Base-by-base conservation (phyloP, 805 yeast genomes). In the Clavispora carvajalis region DNA sequence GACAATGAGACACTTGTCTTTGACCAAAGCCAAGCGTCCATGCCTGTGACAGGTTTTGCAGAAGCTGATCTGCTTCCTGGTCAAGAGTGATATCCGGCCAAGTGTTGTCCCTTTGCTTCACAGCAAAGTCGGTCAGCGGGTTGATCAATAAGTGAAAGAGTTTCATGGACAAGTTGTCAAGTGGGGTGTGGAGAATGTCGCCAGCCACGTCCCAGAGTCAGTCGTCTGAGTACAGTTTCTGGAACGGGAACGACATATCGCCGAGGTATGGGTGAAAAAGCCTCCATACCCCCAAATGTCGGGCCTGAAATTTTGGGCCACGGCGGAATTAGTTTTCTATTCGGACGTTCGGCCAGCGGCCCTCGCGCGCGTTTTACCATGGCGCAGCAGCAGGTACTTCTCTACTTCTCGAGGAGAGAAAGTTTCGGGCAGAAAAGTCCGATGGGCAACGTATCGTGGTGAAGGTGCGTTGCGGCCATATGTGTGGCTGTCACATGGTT, bases 251-350 rank as follows among this genome's bases (percentile, higher is more conserved):
- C 2, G 69, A 55, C 40, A 62, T 46, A 4, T 62, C 65, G 1
- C 63, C 62, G 43, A 71, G 53, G 30, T 64, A 71, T 0, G 79
- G 79, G 46, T 74, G 71, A 51, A 74, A 55, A 34, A 74, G 59
- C 7, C 74, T 74, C 4, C 70, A 55, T 8, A 74, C 60, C 79
- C 79, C 79, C 79, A 74, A 41, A 74, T 73, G 44, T 74, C 78
- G 3, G 77, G 77, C 39, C 65, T 63, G 48, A 63, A 69, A 41
- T 70, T 68, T 58, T 59, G 13, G 77, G 77, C 79, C 79, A 74
- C n/a, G 79, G 79, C 7, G 79, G 79, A 48, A 74, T 74, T 49
- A 74, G 79, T 45, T 74, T 74, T 6, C 77, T 3, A 77, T 71
- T 45, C 79, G 61, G 12, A 73, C 76, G 36, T 65, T 59, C 12